A percentile compares a stretch with the other conserved stretches of the same genome.
Conservation (phyloP, 305 asterid species). For the Rubia balearica region DNA sequence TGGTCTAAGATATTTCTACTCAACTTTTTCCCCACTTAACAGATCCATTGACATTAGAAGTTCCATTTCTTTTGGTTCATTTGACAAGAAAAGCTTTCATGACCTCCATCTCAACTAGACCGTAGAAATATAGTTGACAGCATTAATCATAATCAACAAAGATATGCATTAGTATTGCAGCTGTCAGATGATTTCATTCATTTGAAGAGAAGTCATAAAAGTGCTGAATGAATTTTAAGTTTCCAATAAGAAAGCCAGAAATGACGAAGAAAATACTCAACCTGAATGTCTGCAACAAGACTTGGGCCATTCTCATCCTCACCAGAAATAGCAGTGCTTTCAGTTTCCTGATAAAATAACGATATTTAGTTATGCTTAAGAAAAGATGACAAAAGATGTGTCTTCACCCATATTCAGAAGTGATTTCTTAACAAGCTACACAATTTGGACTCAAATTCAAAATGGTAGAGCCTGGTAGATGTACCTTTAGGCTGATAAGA, state of each 20-base stretch:
- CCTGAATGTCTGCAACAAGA: slow-evolving; percentile 48
- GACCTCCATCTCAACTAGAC: background rate
- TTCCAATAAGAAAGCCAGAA: background rate
- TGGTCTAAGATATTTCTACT: background rate
- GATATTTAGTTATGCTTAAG: background rate
- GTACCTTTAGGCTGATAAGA: slow-evolving; percentile 48
- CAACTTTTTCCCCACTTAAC: background rate
- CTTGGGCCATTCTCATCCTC: slow-evolving; percentile 30
- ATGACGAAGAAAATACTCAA: slow-evolving; percentile 20
- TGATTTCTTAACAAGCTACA: background rate
- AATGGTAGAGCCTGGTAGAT: background rate
- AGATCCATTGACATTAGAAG: background rate
- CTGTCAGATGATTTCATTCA: background rate
- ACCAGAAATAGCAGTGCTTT: slow-evolving; percentile 24
- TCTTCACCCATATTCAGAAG: background rate
- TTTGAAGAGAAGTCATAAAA: background rate
- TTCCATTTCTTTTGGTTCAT: background rate
- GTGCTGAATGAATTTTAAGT: background rate
- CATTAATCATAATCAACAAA: background rate
- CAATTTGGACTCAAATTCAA: background rate
- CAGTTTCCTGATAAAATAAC: slow-evolving; percentile 33
- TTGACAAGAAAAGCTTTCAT: background rate
- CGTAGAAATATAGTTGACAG: background rate
- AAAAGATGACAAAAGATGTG: background rate
- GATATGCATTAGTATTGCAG: background rate